Evolutionary conservation across 768 basidiomycete species (phyloP), one percentile per base, ranked within the genome.

Genomic region (Boletus insuetus): DNA sequence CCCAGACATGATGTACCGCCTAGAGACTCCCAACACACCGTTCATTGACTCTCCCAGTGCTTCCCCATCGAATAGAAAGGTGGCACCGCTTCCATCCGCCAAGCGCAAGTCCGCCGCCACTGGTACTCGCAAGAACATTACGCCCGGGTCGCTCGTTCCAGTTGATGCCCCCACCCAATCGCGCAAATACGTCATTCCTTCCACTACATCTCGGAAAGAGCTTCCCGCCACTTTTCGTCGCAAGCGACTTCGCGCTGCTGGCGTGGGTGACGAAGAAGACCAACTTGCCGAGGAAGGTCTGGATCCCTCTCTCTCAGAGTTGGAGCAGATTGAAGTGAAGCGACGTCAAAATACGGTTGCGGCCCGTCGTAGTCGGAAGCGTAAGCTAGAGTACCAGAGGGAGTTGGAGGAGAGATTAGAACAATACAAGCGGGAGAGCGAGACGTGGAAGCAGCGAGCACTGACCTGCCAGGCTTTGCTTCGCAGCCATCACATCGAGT

Each of bases 311-410:
- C 72, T 78, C 3, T 77, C 80, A 1, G 83, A 83, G 62, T 74
- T 83, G 63, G 82, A 87, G 65, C 85, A 85, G 60, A 89, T 89
- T 59, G 86, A 84, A 62, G 80, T 79, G 41, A 94, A 93, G 76
- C 82, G 93, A 31, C 79, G 85, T 10, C 84, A 86, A 73, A 96
- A 96, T 62, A 94, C 93, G 3, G 71, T 93, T 6, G 92, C 93
- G 0, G 94, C 94, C 7, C 82, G 93, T 3, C 81, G 87, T 31
- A 87, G 85, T 65, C 80, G 93, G 19, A 82, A 81, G 75, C 80
- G 89, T 54, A 93, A 91, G 76, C 69, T 85, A 39, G 79, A 82
- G 65, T 82, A 92, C 59, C 79, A 86, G 60, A 77, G 81, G 51
- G 77, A 81, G 53, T 74, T 94, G 46, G 85, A 91, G 73, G 75